Conservation (phyloP, 2,329 filamentous ascomycete species). For the Stagonosporopsis rhizophila region DNA sequence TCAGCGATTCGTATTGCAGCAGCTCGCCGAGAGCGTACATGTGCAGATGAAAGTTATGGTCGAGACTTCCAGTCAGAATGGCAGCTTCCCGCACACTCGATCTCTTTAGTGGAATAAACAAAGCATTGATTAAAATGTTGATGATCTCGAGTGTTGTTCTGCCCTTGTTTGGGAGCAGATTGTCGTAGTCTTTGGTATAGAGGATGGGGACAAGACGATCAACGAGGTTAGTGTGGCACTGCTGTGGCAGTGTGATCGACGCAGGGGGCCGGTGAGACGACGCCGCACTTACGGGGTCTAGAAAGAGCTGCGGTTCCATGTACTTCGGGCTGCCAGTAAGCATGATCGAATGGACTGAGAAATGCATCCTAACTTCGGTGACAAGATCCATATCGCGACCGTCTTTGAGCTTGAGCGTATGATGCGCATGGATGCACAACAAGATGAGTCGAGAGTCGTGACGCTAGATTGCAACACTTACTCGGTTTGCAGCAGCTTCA, state of each 20-base stretch:
- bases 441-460: background rate
- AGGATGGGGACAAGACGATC: constrained; percentile 23
- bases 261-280: background rate
- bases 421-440: background rate
- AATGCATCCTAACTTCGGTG: background rate
- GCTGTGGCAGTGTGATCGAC: background rate
- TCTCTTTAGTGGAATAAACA: background rate
- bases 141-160: background rate
- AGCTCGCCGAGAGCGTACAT: constrained; percentile 22
- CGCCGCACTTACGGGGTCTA: background rate
- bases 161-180: background rate
- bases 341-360: background rate
- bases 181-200: constrained; percentile 22
- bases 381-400: background rate
- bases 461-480: background rate
- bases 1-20: constrained; percentile 16
- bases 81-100: background rate
- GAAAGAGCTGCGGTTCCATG: background rate
- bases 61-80: background rate
- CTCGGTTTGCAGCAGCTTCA: background rate
- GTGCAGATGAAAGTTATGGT: constrained; percentile 15
- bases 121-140: background rate
- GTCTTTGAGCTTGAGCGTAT: background rate
- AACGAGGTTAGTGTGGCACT: constrained; percentile 19
- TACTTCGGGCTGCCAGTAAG: background rate